Evolutionary conservation across 352 stramenopile genomes (phyloP), one percentile per base, ranked within the genome.

Genomic region (Saprolegnia diclina): DNA sequence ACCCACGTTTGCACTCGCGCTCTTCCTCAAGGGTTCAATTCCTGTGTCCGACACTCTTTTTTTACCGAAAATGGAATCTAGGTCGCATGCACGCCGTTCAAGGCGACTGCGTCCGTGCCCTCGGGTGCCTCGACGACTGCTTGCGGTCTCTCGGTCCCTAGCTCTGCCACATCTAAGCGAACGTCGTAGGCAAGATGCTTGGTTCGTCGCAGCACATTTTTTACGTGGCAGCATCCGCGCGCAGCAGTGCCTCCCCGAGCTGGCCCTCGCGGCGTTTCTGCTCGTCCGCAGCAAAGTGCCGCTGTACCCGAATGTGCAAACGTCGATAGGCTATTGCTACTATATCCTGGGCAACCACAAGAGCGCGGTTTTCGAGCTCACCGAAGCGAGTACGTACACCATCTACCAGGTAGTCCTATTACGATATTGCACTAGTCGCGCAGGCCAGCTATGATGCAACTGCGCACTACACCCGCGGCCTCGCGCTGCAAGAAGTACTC

Each of bases 261-360:
- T 88, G 26, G 80, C 77, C 5, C 76, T 88, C 13, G 77, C 79
- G 0, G 80, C 87, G 57, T 83, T 84, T 21, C 81, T 84, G 38
- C 74, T 76, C 2, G 76, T 87, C 0, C 78, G 79, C 5, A 77
- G 84, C 65, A 77, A 77, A 18, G 72, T 74, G 11, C 65, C 76
- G 4, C 65, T 71, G 48, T 88, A 88, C 26, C 80, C 74, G 3
- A 70, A 78, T 16, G 44, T 88, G 29, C 75, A 85, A 40, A 78
- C 76, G 11, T 81, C 64, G 50, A 88, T 88, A 4, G 80, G 79
- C 0, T 85, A 77, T 42, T 88, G 80, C 57, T 79, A 88, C 40
- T 79, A 83, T 4, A 44, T 80, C 53, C 67, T 71, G 50, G 73
- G 75, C 0, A 79, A 72, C n/a, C 52, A 83, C 40, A 35, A 19